Conservation (phyloP, 371 early-diverging fungal species). For the Mucor lusitanicus region DNA sequence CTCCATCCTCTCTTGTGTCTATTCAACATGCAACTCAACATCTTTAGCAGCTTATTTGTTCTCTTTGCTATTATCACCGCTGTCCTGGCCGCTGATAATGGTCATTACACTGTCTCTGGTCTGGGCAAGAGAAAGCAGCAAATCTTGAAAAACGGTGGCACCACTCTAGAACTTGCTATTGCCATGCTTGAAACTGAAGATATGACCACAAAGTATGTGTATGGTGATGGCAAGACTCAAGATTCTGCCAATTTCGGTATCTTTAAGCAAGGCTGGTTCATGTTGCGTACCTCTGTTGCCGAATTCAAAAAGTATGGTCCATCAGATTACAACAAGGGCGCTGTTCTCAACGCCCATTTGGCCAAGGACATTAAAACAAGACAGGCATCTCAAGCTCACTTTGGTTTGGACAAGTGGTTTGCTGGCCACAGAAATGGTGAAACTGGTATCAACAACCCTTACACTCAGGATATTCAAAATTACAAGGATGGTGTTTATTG, state of each 20-base stretch:
- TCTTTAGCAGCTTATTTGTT: too few species aligned
- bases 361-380: slow-evolving; percentile 4
- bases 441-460: background rate
- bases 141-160: slow-evolving; percentile 3
- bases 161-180: slow-evolving; percentile 5
- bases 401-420: slow-evolving; percentile 11
- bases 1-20: too few species aligned
- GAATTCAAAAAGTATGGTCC: background rate
- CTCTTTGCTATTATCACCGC: too few species aligned
- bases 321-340: background rate
- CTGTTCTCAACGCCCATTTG: background rate
- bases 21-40: too few species aligned
- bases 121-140: slow-evolving; percentile 7
- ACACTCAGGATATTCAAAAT: slow-evolving; percentile 3
- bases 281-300: slow-evolving; percentile 3
- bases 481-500: slow-evolving; percentile 11
- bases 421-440: slow-evolving; percentile 11
- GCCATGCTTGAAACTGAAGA: slow-evolving; percentile 8
- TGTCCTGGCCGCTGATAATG: background rate
- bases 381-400: slow-evolving; percentile 7
- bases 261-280: slow-evolving; percentile 10
- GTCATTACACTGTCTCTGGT: background rate
- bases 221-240: slow-evolving; percentile 3
- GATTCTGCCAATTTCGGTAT: slow-evolving; percentile 14
- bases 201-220: background rate